Conservation (phyloP, 1,139 yeast genomes). For the Sugiyamaella japonica region DNA sequence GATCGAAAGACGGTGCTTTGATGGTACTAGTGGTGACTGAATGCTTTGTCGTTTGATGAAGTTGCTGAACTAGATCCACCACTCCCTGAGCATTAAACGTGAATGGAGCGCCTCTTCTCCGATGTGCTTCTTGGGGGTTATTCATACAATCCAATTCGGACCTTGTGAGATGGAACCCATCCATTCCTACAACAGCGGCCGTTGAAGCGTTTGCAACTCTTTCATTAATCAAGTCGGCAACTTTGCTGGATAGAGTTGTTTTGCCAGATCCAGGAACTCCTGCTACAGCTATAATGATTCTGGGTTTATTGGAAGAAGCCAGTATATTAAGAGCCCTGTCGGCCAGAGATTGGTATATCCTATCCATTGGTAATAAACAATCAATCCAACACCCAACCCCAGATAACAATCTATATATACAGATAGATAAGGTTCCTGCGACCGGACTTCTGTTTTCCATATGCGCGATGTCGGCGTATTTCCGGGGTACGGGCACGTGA, state of each 20-base stretch:
- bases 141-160: constrained; percentile 51
- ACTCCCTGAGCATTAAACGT: constrained; percentile 70
- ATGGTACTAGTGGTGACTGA: constrained; percentile 27
- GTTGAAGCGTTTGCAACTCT: constrained; percentile 9
- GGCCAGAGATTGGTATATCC: constrained; percentile 37
- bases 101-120: constrained; percentile 78
- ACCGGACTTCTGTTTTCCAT: constrained; percentile 12
- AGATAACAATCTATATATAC: not conserved
- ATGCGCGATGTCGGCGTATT: not conserved
- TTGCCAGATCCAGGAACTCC: constrained; percentile 89
- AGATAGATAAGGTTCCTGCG: not conserved
- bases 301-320: constrained; percentile 39
- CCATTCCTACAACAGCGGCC: constrained; percentile 56
- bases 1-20: constrained; percentile 70
- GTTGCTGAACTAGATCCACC: constrained; percentile 39
- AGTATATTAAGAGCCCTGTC: constrained; percentile 37
- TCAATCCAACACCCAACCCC: not conserved
- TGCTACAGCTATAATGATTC: constrained; percentile 58
- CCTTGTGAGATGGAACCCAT: constrained; percentile 80
- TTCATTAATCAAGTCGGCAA: constrained; percentile 46
- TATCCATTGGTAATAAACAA: constrained; percentile 32
- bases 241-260: constrained; percentile 57
- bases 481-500: constrained; percentile 4
- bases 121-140: constrained; percentile 57
- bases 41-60: constrained; percentile 4